Base-by-base conservation (phyloP, 768 basidiomycete species). In the Lentinula raphanica region DNA sequence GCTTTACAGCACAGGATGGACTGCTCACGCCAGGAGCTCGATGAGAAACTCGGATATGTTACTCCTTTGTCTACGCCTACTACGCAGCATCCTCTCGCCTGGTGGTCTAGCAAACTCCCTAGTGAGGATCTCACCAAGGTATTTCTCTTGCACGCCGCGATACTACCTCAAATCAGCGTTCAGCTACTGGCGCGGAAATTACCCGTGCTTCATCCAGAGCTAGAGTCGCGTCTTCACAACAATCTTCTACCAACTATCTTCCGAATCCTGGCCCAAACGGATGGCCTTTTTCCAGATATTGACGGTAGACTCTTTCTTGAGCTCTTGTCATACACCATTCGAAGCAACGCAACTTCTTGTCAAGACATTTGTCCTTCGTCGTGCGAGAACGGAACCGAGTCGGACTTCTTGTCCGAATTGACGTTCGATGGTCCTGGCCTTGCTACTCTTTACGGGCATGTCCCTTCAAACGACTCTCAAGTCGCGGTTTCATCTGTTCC, bases 31-130 rank as follows among this genome's bases (percentile, higher is more conserved):
- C 5, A 44, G 40, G 54, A 44, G 27, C 54, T 53, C 32, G 50
- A 53, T 13, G 39, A 55, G 9, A 19, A 19, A 13, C 39, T 44
- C 8, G 40, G 27, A 31, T 55, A 29, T 42, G 12, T 2, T 39
- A 39, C 35, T 25, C 54, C 38, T 15, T 36, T 39, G 32, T 53
- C 50, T 6, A 42, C 83, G 64, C 56, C 72, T 15, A 67, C 74
- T 15, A 68, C 86, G 23, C 54, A 86, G 38, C 69, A 69, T 11
- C 46, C 73, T 74, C 61, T 36, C 75, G 21, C 66, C 62, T 70
- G 3, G 12, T 69, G 9, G 46, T 48, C 46, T 11, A 17, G 11
- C 11, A 8, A 7, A 15, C 13, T 48, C n/a, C 46, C 46, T 31
- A n/a, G 17, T 9, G 25, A n/a, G 29, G 27, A 48, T n/a, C 25